Base-by-base conservation (phyloP, 2,329 filamentous ascomycete genomes). In the Pseudopyricularia javanii region DNA sequence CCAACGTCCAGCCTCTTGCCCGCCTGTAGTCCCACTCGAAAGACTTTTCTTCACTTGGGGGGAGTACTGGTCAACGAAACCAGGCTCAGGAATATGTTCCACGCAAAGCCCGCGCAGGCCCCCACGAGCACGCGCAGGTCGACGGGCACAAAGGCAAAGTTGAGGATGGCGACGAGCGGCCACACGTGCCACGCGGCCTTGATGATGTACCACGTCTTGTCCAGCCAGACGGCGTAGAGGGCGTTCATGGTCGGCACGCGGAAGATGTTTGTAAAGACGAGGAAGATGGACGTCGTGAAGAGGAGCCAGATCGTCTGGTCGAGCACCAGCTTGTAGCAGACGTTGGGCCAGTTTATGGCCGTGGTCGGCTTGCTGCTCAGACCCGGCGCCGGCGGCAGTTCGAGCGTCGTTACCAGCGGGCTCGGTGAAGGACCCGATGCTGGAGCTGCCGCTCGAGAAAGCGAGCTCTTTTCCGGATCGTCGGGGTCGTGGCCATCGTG, bases 81-180 rank as follows among this genome's bases (percentile, higher is more conserved):
- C 7, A 51, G 28, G 24, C 50, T 51, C 52, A 62, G 49, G 37
- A 62, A 59, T 26, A 62, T 59, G 34, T 59, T 62, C 60, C 60
- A 62, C 20, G 57, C 57, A 32, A 62, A 62, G 4, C 60, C 59
- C 24, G 61, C 58, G 35, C 60, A 62, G 11, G 59, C 58, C 1
- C 58, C 56, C 20, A 62, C 60, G 30, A 61, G 28, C 34, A 61
- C 59, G 2, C 60, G 57, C 49, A 56, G 59, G 37, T 59, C 54
- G 28, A 62, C 60, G 14, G 60, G 60, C 15, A 62, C 57, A 40
- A 59, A 59, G 43, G 58, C 53, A 24, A 60, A 62, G 50, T 60
- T 62, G 50, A 58, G 49, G n/a, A 61, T 51, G 45, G 57, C 59
- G 11, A 62, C 59, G 24, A 56, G 55, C 8, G 60, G 60, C 60